Base-by-base conservation (phyloP, 73 alveolate species). In the Symbiodinium natans region DNA sequence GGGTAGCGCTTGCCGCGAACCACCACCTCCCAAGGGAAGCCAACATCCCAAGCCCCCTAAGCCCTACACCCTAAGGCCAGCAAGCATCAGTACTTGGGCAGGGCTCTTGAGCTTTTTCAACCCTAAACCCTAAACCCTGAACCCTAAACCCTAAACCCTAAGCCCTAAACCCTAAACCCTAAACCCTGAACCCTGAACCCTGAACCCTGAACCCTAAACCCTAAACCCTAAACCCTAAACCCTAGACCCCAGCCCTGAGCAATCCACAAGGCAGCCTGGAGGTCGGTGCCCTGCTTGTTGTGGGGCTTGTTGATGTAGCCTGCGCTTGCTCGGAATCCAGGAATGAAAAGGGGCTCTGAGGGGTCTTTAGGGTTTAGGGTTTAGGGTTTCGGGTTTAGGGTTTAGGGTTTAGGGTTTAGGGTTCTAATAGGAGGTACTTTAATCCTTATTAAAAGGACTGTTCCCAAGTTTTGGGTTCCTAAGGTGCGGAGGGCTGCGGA, bases 261-360 rank as follows among this genome's bases (percentile, higher is more conserved):
- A 13, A 52, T 34, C 38, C 31, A 0, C 1, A 0, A 27, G 1
- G 40, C 23, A 23, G 82, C 82, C 82, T 88, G 95, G 74, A 88
- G 95, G 86, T 88, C 95, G 4, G 95, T 88, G 73, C 95, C 95
- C 95, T 88, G 95, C 95, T 88, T 88, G 95, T 92, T 90, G 93
- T 83, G 96, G 82, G 99, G 99, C 41, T 71, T 75, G 59, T 99
- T 86, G 56, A 99, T 93, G 88, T 99, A 99, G n/a, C 99, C 95
- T 88, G 95, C 27, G 71, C 2, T 19, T 38, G 2, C 15, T 73
- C 5, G 41, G 84, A n/a, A 7, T 10, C 19, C 6, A 8, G 84
- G 40, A 21, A 21, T 56, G 75, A 56, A 56, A 21, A 1, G 27
- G 17, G 75, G 75, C 27, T 56, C 21, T n/a, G n/a, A 2, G 84